phyloP scores from a whole-genome alignment of 2,329 filamentous ascomycete genomes.

The Fusarium mangiferae region DNA sequence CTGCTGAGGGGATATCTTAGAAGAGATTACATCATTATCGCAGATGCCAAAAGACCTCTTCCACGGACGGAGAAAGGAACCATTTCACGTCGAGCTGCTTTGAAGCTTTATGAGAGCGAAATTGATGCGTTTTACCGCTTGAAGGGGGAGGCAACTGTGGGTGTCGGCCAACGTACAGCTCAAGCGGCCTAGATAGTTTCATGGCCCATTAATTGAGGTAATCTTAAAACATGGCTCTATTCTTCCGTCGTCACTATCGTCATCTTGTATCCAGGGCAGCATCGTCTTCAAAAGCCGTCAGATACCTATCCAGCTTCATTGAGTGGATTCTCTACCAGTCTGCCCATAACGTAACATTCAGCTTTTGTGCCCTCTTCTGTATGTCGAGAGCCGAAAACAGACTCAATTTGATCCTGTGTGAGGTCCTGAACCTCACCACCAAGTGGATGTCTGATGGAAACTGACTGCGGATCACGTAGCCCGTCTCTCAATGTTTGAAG shows the following conservation, averaged over 20 bases:
- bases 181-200: fast-evolving
- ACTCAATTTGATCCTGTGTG: fast-evolving
- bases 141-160: neutral
- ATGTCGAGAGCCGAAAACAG: neutral
- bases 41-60: neutral
- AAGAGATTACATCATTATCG: neutral
- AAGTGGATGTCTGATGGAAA: neutral
- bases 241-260: fast-evolving
- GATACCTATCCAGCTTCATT: fast-evolving
- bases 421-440: neutral
- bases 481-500: neutral
- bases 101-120: neutral
- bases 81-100: neutral
- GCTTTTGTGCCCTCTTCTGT: neutral
- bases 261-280: fast-evolving
- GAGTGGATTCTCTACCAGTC: neutral
- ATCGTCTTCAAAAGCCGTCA: fast-evolving
- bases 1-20: neutral
- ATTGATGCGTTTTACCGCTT: neutral
- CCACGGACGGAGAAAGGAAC: neutral
- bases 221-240: too few relatives aligned
- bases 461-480: neutral
- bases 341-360: neutral
- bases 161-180: neutral
- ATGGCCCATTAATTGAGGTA: fast-evolving